Evolutionary conservation across 345 rosid species (phyloP), one percentile per base, ranked within the genome.

Genomic region (Eucalyptus regnans): DNA sequence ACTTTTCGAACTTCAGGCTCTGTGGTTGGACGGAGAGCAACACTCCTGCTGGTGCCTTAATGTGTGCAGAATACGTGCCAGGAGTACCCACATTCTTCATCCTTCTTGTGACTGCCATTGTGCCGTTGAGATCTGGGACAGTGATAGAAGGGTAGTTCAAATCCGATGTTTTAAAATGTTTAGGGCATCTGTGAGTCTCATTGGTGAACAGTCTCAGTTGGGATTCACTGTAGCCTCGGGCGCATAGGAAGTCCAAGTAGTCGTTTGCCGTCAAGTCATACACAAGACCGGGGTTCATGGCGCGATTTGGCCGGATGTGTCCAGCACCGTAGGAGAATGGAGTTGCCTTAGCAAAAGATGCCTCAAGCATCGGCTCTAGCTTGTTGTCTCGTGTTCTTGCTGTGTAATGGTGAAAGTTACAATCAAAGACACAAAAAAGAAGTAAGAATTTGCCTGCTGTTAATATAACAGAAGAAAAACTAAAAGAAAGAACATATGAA

Each of bases 101-200:
- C 58, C 54, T 90, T 81, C 96, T 66, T 10, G 87, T 89, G 14
- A 94, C 84, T 2, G 4, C n/a, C 5, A 90, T 37, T 2, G 89
- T 16, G 84, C 64, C 88, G 4, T n/a, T 64, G 8, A 94, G 93
- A 25, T 81, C 31, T 4, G 90, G 90, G 86, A 93, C 86, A 22
- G 94, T 25, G 87, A 95, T 91, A 16, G 96, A 93, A 29, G 97
- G 96, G 91, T 94, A 93, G 94, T 95, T 95, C 84, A 94, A 92
- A 64, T 92, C 88, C 9, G 49, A 43, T 10, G 93, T 6, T 4
- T 43, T 88, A 87, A 87, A 91, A 5, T 89, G 50, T 62, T 90
- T 49, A 2, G 93, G 91, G 62, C 96, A 94, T 12, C 29, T 7
- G 91, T 91, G 89, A 29, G 92, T 89, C 66, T 86, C 81, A 1